A percentile compares a stretch with the other conserved stretches of the same genome.
phyloP scores from a whole-genome alignment of 305 asterid genomes.

The Plantago rigida region DNA sequence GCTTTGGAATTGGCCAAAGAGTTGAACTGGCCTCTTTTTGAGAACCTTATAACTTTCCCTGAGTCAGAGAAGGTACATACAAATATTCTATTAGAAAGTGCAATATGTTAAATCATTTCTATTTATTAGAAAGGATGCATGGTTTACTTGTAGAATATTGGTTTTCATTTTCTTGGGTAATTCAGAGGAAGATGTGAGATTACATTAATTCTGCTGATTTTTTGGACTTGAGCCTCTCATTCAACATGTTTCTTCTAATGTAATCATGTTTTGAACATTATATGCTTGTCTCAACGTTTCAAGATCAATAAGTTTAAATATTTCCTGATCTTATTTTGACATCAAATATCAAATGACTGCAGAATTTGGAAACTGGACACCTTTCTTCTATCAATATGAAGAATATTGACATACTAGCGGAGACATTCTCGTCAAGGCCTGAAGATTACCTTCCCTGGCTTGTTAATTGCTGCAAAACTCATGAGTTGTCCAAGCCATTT shows the following conservation, averaged over 20 bases:
- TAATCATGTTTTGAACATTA: not conserved
- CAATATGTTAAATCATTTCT: not conserved
- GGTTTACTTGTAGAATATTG: not conserved
- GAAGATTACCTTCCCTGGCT: conserved; percentile 64
- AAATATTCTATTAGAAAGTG: conserved; percentile 13
- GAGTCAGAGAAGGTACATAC: conserved; percentile 45
- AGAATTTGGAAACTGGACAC: conserved; percentile 44
- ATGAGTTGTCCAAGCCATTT: conserved; percentile 55
- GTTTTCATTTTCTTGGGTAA: not conserved
- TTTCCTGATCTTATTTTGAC: conserved; percentile 5
- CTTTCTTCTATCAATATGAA: conserved; percentile 46
- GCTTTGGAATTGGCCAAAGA: conserved; percentile 68
- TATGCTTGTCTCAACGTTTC: no score
- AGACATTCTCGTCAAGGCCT: conserved; percentile 37
- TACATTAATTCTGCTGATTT: not conserved
- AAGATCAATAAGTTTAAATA: not conserved
- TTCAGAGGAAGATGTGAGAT: not conserved
- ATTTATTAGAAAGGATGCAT: not conserved
- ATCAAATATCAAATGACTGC: conserved; percentile 30
- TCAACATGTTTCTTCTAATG: no score
- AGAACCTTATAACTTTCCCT: conserved; percentile 42
- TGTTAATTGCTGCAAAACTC: conserved; percentile 51
- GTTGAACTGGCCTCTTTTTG: conserved; percentile 64
- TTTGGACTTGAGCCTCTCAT: no score
- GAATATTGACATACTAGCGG: conserved; percentile 53